Percentiles rank a stretch among this genome's conserved stretches.
Evolutionary conservation across 768 basidiomycete species (phyloP).

Genomic region (Coprinopsis sp.): DNA sequence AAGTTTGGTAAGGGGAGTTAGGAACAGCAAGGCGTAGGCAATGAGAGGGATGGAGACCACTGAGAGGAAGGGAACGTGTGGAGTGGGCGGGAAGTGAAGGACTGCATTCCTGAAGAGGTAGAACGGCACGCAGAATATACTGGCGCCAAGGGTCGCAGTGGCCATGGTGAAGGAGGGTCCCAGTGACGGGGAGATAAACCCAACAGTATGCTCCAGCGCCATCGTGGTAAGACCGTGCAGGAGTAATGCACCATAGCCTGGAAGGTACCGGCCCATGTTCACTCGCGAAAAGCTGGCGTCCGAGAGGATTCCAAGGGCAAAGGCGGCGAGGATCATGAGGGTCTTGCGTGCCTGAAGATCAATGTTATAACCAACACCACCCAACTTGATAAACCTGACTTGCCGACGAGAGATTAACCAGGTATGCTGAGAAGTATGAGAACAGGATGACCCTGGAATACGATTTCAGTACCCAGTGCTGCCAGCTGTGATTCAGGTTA

Average conservation of each 20-base stretch:
- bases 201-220: constrained; percentile 59
- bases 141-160: constrained; percentile 57
- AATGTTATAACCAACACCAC: not conserved
- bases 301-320: constrained; percentile 51
- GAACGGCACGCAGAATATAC: constrained; percentile 57
- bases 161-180: constrained; percentile 53
- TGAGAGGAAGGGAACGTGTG: constrained; percentile 51
- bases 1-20: constrained; percentile 46
- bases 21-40: constrained; percentile 57
- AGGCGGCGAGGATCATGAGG: constrained; percentile 40
- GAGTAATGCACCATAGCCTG: constrained; percentile 63
- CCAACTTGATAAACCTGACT: constrained; percentile 18
- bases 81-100: constrained; percentile 48
- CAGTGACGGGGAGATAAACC: constrained; percentile 52
- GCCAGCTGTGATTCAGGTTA: not conserved
- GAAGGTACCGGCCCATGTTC: constrained; percentile 41
- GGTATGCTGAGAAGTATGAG: constrained; percentile 63
- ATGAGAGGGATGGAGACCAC: constrained; percentile 58
- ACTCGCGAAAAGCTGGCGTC: constrained; percentile 44
- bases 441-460: constrained; percentile 59
- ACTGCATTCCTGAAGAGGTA: constrained; percentile 57
- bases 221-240: constrained; percentile 56
- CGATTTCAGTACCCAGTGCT: not conserved
- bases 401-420: constrained; percentile 52
- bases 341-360: constrained; percentile 45